These are phyloP conservation scores for Eragrostis curvula DNA, from an alignment of 176 grass and related monocot genomes.

Conservation along the genomic window DNA sequence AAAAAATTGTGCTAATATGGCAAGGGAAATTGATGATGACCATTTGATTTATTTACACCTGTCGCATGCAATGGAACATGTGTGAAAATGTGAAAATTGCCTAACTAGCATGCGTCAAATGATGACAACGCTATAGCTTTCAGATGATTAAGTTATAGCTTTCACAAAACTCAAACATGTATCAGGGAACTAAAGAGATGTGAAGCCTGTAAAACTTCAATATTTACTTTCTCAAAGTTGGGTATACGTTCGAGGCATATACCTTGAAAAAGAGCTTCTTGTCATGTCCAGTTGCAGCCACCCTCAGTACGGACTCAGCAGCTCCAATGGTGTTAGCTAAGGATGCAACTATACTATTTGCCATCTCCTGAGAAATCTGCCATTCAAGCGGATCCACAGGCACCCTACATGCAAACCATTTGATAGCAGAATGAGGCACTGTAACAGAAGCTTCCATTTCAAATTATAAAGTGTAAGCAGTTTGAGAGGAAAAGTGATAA, in stretches of 20 bases:
- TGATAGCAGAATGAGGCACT: constrained; percentile 9
- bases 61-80: not conserved
- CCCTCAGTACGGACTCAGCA: constrained; percentile 87
- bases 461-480: not conserved
- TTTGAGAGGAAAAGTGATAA: not conserved
- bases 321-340: constrained; percentile 94
- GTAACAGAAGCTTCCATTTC: not conserved
- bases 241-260: constrained; percentile 22
- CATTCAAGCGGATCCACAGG: constrained; percentile 98
- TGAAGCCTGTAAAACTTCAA: not conserved
- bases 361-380: constrained; percentile 94
- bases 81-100: not conserved
- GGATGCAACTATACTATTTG: constrained; percentile 87
- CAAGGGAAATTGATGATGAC: not conserved
- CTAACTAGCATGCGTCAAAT: not conserved
- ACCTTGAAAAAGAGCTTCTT: constrained; percentile 93
- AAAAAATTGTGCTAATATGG: not conserved
- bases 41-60: not conserved
- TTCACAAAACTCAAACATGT: not conserved
- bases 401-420: constrained; percentile 58
- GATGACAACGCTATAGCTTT: not conserved
- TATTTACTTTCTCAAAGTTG: constrained; percentile 8
- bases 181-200: not conserved
- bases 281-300: constrained; percentile 92
- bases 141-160: not conserved